Conservation (phyloP, 202 grass and related monocot genomes). For the Carex sylvatica region DNA sequence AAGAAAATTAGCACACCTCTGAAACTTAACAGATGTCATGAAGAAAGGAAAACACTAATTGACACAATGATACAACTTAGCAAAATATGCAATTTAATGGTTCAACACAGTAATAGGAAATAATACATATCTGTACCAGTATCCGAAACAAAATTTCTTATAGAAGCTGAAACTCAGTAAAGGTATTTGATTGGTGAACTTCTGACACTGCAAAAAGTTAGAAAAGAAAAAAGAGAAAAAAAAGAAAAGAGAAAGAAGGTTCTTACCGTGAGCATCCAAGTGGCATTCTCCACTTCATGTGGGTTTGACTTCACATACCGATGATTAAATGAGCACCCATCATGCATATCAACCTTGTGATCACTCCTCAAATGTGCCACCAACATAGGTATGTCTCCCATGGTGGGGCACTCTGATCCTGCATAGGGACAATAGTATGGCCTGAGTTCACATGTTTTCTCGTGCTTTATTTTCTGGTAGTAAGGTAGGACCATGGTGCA, state of each 20-base stretch:
- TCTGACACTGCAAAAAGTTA: neutral
- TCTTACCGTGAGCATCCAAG: conserved; percentile 97
- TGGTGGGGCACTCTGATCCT: conserved; percentile 79
- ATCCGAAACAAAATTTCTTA: neutral
- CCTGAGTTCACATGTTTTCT: conserved; percentile 76
- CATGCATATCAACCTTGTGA: conserved; percentile 97
- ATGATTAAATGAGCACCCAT: conserved; percentile 94
- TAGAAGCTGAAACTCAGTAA: neutral
- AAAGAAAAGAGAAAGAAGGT: neutral
- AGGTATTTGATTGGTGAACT: neutral
- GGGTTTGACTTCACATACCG: conserved; percentile 94
- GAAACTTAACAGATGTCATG: neutral
- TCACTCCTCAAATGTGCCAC: conserved; percentile 85
- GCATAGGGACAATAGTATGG: conserved; percentile 91
- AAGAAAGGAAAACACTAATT: neutral
- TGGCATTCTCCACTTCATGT: conserved; percentile 82
- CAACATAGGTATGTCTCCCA: conserved; percentile 70
- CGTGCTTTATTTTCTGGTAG: conserved; percentile 85
- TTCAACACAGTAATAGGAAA: neutral
- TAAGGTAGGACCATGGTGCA: conserved; percentile 72
- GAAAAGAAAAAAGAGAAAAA: neutral
- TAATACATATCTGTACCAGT: neutral
- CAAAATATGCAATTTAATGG: neutral
- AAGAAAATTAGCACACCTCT: neutral
- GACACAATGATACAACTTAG: neutral